Evolutionary conservation across 371 early-diverging fungal genomes (phyloP).

Genomic region (Rhizopus arrhizus): DNA sequence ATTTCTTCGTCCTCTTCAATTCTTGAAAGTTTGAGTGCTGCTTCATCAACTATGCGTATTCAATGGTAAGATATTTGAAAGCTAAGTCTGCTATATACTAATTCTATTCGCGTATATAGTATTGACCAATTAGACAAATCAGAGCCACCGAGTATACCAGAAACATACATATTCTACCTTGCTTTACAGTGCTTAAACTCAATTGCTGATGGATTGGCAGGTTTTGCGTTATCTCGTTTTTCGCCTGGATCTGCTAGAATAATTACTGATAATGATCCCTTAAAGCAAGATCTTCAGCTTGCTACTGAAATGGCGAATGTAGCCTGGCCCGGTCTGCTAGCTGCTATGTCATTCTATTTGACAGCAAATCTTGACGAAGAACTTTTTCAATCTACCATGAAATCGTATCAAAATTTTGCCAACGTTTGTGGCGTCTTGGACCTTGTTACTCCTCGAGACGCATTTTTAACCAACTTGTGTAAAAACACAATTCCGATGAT

Average conservation of each 20-base stretch:
- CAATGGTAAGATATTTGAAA: constrained; percentile 62
- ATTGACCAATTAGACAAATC: constrained; percentile 91
- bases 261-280: constrained; percentile 9
- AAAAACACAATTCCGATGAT: constrained; percentile 70
- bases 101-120: constrained; percentile 31
- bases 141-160: constrained; percentile 87
- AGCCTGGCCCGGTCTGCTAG: constrained; percentile 84
- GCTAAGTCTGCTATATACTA: background rate
- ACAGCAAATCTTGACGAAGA: constrained; percentile 83
- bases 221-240: constrained; percentile 65
- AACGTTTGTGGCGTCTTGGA: constrained; percentile 84
- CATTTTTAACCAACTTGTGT: constrained; percentile 83
- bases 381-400: constrained; percentile 74
- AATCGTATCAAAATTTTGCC: constrained; percentile 77
- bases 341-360: constrained; percentile 77
- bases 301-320: constrained; percentile 81
- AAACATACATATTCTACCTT: constrained; percentile 83
- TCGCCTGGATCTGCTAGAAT: constrained; percentile 34
- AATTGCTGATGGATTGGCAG: constrained; percentile 75
- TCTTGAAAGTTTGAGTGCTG: constrained; percentile 44
- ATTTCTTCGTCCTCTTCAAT: background rate
- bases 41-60: constrained; percentile 67
- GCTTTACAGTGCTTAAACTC: constrained; percentile 69
- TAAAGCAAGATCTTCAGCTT: constrained; percentile 64
- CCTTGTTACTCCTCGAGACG: constrained; percentile 79